Percentiles rank a stretch among this genome's conserved stretches.
These are phyloP conservation scores for Tolypocladium ophioglossoides DNA, from an alignment of 2,329 filamentous ascomycete species.

Conservation along the genomic window DNA sequence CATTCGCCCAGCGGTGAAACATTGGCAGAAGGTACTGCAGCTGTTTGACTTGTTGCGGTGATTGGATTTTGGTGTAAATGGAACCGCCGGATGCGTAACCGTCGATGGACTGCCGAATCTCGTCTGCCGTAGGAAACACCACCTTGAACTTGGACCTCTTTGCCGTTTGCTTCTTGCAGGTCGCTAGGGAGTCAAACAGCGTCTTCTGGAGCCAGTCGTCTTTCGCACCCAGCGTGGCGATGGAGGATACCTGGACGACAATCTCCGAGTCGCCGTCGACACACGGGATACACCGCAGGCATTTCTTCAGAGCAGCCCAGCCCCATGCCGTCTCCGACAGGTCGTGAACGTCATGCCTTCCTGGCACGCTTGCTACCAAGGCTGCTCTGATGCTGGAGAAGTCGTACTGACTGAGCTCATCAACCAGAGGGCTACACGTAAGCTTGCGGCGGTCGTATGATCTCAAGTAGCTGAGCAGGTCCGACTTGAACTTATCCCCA, in stretches of 20 bases:
- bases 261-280: constrained; percentile 33
- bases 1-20: constrained; percentile 67
- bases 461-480: constrained; percentile 61
- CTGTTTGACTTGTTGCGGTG: constrained; percentile 60
- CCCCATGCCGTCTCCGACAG: constrained; percentile 56
- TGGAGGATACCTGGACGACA: constrained; percentile 63
- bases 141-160: constrained; percentile 50
- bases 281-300: constrained; percentile 44
- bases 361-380: constrained; percentile 70
- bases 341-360: constrained; percentile 43
- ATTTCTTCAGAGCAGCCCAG: constrained; percentile 57
- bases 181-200: constrained; percentile 41
- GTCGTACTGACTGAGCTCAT: constrained; percentile 51
- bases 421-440: constrained; percentile 43
- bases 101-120: constrained; percentile 66
- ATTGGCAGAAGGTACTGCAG: constrained; percentile 60
- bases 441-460: constrained; percentile 52
- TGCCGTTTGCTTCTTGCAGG: constrained; percentile 14
- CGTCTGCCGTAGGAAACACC: constrained; percentile 70
- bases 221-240: constrained; percentile 63
- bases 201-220: constrained; percentile 63
- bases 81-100: constrained; percentile 70
- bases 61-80: constrained; percentile 73
- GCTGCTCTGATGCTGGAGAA: constrained; percentile 60
- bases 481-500: constrained; percentile 62